Conservation (phyloP, 371 early-diverging fungal genomes). For the Smittium mucronatum region DNA sequence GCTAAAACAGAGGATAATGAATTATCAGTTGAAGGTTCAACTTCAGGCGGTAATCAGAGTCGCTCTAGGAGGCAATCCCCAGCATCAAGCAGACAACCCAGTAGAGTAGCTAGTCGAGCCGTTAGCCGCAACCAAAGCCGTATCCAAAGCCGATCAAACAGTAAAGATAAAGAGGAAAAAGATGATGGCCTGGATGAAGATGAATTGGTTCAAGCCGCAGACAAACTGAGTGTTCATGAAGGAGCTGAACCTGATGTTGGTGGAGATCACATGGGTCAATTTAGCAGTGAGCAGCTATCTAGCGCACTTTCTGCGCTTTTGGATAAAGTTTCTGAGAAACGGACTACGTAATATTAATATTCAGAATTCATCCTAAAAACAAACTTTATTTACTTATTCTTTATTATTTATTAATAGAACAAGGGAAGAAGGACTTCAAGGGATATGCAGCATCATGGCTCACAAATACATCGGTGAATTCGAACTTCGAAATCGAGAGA, state of each 20-base stretch:
- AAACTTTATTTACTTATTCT: background rate
- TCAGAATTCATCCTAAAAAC: too few relatives aligned
- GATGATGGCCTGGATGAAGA: background rate
- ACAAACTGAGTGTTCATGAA: background rate
- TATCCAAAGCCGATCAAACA: background rate
- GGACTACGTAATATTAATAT: background rate
- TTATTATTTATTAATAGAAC: slow-evolving; percentile 20
- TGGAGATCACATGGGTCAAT: slow-evolving; percentile 1
- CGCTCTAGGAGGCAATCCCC: background rate
- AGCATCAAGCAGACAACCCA: background rate
- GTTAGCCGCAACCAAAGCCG: slow-evolving; percentile 1
- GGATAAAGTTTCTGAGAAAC: slow-evolving; percentile 6
- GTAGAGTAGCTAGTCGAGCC: background rate
- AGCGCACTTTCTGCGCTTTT: background rate
- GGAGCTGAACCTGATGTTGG: background rate
- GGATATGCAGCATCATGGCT: slow-evolving; percentile 31
- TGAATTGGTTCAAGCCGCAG: background rate
- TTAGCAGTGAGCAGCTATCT: slow-evolving; percentile 3
- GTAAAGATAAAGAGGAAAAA: background rate
- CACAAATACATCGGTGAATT: slow-evolving; percentile 38
- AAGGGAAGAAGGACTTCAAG: slow-evolving; percentile 36
- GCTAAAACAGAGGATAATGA: background rate
- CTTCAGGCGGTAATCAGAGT: background rate
- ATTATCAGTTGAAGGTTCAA: too few relatives aligned
- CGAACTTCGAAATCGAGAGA: slow-evolving; percentile 30